Percentiles rank a stretch among this genome's conserved stretches.
These are phyloP conservation scores for Cotoneaster glaucophyllus DNA, from an alignment of 306 rosid genomes.

Conservation along the genomic window DNA sequence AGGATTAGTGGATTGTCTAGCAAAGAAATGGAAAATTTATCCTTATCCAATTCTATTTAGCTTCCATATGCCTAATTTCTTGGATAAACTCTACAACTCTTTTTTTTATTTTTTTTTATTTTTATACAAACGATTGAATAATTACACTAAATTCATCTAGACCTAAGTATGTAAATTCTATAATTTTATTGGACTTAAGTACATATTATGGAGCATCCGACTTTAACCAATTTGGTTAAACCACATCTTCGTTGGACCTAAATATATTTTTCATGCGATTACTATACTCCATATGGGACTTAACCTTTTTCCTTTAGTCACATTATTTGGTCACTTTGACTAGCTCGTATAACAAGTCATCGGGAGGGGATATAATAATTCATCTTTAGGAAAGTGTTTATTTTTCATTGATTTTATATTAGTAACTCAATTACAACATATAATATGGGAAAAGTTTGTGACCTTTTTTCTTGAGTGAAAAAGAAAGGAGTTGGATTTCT, in stretches of 20 bases:
- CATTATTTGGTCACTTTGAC: neutral
- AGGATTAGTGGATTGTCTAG: neutral
- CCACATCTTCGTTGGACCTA: neutral
- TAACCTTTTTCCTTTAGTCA: neutral
- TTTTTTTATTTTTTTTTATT: too few relatives aligned
- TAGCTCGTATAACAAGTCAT: neutral
- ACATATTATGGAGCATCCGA: too few relatives aligned
- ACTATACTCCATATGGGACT: neutral
- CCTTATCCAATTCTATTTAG: neutral
- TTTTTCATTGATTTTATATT: neutral
- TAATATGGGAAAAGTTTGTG: slow-evolving; percentile 26
- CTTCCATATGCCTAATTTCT: too few relatives aligned
- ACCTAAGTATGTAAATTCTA: too few relatives aligned
- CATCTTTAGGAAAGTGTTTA: neutral
- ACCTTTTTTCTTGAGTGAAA: slow-evolving; percentile 25
- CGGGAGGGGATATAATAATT: slow-evolving; percentile 4
- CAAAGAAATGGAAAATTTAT: neutral
- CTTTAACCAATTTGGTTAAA: neutral
- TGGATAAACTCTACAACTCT: too few relatives aligned
- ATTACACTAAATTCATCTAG: too few relatives aligned
- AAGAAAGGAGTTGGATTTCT: slow-evolving; percentile 29
- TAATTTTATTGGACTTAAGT: too few relatives aligned
- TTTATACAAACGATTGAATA: too few relatives aligned
- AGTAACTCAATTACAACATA: slow-evolving; percentile 14
- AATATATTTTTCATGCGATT: neutral